Base-by-base conservation (phyloP, 352 stramenopile genomes). In the Globisporangium solare region DNA sequence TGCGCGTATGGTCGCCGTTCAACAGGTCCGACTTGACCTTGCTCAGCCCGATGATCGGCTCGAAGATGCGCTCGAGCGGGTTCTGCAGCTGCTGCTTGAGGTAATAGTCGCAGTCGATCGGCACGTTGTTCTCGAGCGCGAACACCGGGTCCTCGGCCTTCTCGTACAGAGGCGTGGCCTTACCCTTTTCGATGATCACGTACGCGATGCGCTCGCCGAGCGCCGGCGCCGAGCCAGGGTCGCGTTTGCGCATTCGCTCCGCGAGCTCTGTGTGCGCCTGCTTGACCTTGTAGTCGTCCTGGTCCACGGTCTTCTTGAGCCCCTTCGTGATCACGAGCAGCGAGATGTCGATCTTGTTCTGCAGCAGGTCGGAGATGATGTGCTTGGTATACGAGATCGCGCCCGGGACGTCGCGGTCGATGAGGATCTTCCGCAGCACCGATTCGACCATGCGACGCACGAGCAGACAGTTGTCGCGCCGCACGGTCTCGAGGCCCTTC, bases 341-440 rank as follows among this genome's bases (percentile, higher is more conserved):
- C n/a, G 93, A 99, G 53, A 99, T 99, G 73, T 99, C 97, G 67
- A 99, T 96, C 56, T 98, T 98, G 73, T 99, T 99, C 76, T 99
- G 97, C n/a, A 99, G 70, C 21, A 99, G 72, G 71, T 99, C 94
- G 10, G 92, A 87, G 63, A 99, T 99, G 54, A 98, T 91, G 21
- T 81, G 86, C 67, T 99, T 99, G 32, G 97, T 97, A 74, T 99
- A 99, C 49, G 83, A 66, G 55, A 99, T 98, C 5, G 97, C 97
- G 18, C 88, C 93, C 10, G 94, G 67, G 17, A 99, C 96, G 64
- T 99, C 86, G 20, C 94, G 84, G 24, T 99, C 91, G 42, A 99
- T 99, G 37, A 99, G 77, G 56, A 99, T 99, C 79, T 99, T 99
- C 63, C 97, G 78, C 57, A 99, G 63, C 35, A 93, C 97, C 6